phyloP scores from a whole-genome alignment of 2,329 filamentous ascomycete species.

The Epichloe uncinata region DNA sequence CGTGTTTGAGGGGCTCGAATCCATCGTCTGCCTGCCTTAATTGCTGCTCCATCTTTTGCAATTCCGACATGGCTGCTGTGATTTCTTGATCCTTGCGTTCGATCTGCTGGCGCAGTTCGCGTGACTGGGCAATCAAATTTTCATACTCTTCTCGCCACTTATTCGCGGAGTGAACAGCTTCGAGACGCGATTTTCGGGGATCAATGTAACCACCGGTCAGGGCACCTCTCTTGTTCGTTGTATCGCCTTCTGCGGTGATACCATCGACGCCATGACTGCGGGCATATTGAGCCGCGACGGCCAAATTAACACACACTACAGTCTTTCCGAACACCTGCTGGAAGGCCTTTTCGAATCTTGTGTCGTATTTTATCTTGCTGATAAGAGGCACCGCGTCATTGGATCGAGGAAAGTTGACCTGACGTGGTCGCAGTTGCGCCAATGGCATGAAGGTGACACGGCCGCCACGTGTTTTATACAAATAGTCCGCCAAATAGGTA shows the following conservation, averaged over 20 bases:
- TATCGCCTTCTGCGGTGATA: conserved; percentile 90
- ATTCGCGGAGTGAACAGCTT: conserved; percentile 63
- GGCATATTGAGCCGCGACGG: conserved; percentile 80
- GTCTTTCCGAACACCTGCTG: conserved; percentile 92
- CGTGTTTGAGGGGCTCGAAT: conserved; percentile 65
- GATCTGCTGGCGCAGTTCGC: conserved; percentile 54
- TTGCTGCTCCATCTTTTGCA: conserved; percentile 71
- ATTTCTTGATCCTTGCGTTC: conserved; percentile 79
- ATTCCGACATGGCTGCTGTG: conserved; percentile 68
- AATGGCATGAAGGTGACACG: conserved; percentile 92
- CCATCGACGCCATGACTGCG: conserved; percentile 83
- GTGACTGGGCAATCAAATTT: conserved; percentile 45
- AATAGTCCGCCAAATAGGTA: conserved; percentile 62
- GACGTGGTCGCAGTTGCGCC: conserved; percentile 60
- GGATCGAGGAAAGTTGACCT: conserved; percentile 66
- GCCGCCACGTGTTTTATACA: conserved; percentile 69
- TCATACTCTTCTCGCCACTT: conserved; percentile 68
- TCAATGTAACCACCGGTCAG: conserved; percentile 94
- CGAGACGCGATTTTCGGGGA: conserved; percentile 70
- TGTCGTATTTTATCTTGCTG: conserved; percentile 69
- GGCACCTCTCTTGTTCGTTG: conserved; percentile 87
- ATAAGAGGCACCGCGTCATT: conserved; percentile 80
- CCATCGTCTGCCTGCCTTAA: conserved; percentile 67
- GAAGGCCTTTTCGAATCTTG: conserved; percentile 70
- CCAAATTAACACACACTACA: conserved; percentile 82